phyloP scores from a whole-genome alignment of 495 filamentous ascomycete species.

The Rhypophila decipiens region DNA sequence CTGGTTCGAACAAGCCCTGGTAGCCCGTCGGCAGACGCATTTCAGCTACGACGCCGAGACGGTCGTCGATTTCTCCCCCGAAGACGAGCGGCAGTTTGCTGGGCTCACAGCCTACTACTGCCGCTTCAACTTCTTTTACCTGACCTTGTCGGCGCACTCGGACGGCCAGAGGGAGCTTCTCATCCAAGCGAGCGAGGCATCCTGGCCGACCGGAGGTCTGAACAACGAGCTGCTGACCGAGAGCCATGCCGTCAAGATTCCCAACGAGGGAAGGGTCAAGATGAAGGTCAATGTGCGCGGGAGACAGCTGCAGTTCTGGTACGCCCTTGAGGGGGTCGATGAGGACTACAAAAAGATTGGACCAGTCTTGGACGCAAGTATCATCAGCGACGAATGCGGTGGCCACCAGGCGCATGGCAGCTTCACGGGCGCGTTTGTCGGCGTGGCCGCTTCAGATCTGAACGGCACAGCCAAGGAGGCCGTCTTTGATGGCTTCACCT shows the following conservation, averaged over 20 bases:
- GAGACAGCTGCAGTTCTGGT: constrained; percentile 44
- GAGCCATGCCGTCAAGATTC: constrained; percentile 29
- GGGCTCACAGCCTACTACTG: constrained; percentile 53
- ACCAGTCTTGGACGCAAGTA: constrained; percentile 45
- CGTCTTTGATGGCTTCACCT: constrained; percentile 45
- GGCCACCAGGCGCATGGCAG: constrained; percentile 50
- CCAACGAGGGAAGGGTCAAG: constrained; percentile 45
- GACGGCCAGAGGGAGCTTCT: constrained; percentile 49
- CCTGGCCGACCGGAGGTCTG: constrained; percentile 43
- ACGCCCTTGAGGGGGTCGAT: constrained; percentile 32
- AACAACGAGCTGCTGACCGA: constrained; percentile 22
- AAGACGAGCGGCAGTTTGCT: constrained; percentile 50
- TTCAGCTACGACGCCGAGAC: constrained; percentile 54
- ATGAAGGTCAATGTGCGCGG: constrained; percentile 43
- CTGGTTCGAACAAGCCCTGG: constrained; percentile 52
- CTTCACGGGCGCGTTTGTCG: constrained; percentile 53
- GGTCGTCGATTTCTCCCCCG: constrained; percentile 42
- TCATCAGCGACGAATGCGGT: constrained; percentile 50
- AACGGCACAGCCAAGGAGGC: constrained; percentile 42
- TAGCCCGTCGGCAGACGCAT: constrained; percentile 47
- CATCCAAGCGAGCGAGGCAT: constrained; percentile 44
- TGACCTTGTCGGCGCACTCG: constrained; percentile 47
- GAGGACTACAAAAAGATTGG: constrained; percentile 43
- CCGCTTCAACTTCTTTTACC: constrained; percentile 54
- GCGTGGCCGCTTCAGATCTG: constrained; percentile 47